Percentiles rank a stretch among this genome's conserved stretches.
Evolutionary conservation across 2,329 filamentous ascomycete genomes (phyloP).

Genomic region (Aspergillus hortae): DNA sequence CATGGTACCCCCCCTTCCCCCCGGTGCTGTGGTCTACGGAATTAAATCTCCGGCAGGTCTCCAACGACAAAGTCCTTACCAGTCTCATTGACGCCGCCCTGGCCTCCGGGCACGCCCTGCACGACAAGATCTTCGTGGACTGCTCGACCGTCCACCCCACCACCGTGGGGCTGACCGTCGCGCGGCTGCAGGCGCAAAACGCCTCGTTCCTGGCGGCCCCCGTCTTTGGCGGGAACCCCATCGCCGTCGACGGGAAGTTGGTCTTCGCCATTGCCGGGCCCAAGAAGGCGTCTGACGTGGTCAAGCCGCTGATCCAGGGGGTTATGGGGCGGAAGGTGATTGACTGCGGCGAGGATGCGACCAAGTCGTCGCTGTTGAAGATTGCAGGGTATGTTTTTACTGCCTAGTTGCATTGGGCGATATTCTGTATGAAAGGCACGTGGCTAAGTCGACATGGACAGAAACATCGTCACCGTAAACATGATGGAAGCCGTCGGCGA

Average conservation of each 20-base stretch:
- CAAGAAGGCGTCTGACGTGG: conserved; percentile 25
- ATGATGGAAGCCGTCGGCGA: conserved; percentile 47
- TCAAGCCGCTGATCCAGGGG: conserved; percentile 41
- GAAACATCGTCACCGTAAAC: conserved; percentile 42
- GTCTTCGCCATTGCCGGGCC: conserved; percentile 44
- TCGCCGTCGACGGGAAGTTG: conserved; percentile 45
- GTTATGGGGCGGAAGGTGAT: conserved; percentile 44
- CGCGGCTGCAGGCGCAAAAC: conserved; percentile 30
- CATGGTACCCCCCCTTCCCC: conserved; percentile 22
- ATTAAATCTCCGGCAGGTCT: conserved; percentile 22
- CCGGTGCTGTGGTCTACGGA: background rate
- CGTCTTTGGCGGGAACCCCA: conserved; percentile 43
- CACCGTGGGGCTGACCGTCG: conserved; percentile 45
- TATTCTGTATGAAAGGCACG: background rate
- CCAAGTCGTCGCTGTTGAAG: conserved; percentile 42
- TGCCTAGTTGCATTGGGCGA: background rate
- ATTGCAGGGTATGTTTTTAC: conserved; percentile 36
- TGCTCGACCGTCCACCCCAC: conserved; percentile 83
- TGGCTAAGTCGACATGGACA: conserved; percentile 17
- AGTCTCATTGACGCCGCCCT: conserved; percentile 25
- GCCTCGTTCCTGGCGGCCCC: conserved; percentile 40
- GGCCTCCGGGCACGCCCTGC: conserved; percentile 37
- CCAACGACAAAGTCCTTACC: conserved; percentile 40
- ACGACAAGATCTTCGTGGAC: conserved; percentile 78
- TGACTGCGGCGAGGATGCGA: conserved; percentile 43